A percentile compares a stretch with the other conserved stretches of the same genome.
These are phyloP conservation scores for Naganishia vaughanmartiniae DNA, from an alignment of 768 basidiomycete genomes.

Conservation along the genomic window DNA sequence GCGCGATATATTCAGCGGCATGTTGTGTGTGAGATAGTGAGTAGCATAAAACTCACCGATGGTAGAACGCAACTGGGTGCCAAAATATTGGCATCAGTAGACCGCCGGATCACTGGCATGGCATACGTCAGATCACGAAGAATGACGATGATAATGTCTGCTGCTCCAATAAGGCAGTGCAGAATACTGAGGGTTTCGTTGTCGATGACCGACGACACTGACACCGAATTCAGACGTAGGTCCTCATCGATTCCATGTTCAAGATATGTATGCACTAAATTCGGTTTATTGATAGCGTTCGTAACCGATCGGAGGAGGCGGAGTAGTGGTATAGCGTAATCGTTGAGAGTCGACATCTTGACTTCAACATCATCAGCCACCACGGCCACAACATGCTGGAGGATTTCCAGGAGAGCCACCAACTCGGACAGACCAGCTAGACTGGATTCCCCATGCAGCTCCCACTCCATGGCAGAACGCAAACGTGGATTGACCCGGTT, in stretches of 20 bases:
- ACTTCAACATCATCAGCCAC: constrained; percentile 11
- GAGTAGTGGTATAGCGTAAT: constrained; percentile 9
- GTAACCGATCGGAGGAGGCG: neutral
- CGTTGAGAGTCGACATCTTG: constrained; percentile 5
- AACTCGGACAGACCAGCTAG: constrained; percentile 4
- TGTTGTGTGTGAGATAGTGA: neutral
- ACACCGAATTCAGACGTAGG: neutral
- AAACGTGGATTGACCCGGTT: constrained; percentile 7
- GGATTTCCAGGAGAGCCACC: constrained; percentile 10
- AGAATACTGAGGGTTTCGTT: constrained; percentile 11
- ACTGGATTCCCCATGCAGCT: constrained; percentile 12
- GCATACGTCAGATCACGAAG: constrained; percentile 15
- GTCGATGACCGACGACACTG: neutral
- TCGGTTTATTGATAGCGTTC: constrained; percentile 21
- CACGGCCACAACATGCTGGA: constrained; percentile 8
- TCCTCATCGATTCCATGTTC: constrained; percentile 2
- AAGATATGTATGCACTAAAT: constrained; percentile 9
- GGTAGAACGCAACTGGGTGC: constrained; percentile 18
- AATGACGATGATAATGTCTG: constrained; percentile 10
- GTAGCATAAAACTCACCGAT: neutral
- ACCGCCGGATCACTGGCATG: neutral
- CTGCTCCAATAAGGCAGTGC: constrained; percentile 2
- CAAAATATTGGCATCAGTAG: constrained; percentile 12
- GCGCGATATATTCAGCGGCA: neutral
- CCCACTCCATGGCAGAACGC: constrained; percentile 17